A percentile compares a stretch with the other conserved stretches of the same genome.
phyloP scores from a whole-genome alignment of 768 basidiomycete species.

The Amanita thiersii region DNA sequence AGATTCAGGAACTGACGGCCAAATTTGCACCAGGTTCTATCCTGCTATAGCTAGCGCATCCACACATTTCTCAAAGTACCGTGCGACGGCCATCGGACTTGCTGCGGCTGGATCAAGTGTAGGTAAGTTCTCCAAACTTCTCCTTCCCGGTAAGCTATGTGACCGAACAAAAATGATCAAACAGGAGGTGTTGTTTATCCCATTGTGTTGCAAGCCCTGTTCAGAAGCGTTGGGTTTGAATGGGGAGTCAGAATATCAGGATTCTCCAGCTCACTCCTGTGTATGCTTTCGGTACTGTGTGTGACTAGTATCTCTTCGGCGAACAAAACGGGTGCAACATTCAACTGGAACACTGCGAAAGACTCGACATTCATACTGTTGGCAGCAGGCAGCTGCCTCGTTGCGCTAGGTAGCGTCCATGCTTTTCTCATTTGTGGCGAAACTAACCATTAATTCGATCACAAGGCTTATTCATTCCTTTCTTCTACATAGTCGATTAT shows the following conservation, averaged over 20 bases:
- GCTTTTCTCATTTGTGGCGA: background rate
- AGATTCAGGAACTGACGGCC: slow-evolving; percentile 7
- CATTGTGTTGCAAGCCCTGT: slow-evolving; percentile 52
- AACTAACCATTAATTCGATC: background rate
- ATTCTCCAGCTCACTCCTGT: slow-evolving; percentile 39
- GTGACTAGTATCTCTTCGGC: slow-evolving; percentile 28
- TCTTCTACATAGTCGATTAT: slow-evolving; percentile 62
- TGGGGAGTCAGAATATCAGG: slow-evolving; percentile 57
- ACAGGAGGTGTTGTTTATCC: slow-evolving; percentile 66
- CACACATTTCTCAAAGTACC: slow-evolving; percentile 55
- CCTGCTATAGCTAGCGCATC: slow-evolving; percentile 60
- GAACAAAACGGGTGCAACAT: slow-evolving; percentile 19
- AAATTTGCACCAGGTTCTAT: slow-evolving; percentile 45
- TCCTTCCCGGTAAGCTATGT: background rate
- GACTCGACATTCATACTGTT: slow-evolving; percentile 49
- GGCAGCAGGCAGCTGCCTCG: slow-evolving; percentile 44
- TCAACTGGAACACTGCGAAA: slow-evolving; percentile 28
- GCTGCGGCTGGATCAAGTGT: slow-evolving; percentile 62
- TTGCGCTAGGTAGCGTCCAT: slow-evolving; percentile 45
- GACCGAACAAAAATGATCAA: background rate
- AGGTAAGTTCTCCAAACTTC: slow-evolving; percentile 26
- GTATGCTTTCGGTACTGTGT: slow-evolving; percentile 36
- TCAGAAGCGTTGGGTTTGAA: slow-evolving; percentile 46
- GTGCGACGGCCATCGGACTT: slow-evolving; percentile 67
- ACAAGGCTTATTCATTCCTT: slow-evolving; percentile 63